Evolutionary conservation across 768 basidiomycete species (phyloP).

Genomic region (Agrocybe praecox): DNA sequence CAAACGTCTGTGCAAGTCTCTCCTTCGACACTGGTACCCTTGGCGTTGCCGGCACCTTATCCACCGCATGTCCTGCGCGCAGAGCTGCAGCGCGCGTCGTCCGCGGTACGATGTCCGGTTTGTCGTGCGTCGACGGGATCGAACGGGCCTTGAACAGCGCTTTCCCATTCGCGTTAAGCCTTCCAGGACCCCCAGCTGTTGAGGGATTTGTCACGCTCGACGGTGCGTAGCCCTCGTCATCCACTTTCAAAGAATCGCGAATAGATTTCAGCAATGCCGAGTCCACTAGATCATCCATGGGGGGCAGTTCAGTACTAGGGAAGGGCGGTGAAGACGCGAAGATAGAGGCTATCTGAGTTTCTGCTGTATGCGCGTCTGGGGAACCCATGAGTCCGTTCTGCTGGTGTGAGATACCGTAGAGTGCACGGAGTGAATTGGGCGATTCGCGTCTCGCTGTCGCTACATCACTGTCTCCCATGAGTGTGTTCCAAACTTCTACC

Average conservation of each 20-base stretch:
- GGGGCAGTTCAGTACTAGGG: constrained; percentile 65
- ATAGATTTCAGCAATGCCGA: constrained; percentile 44
- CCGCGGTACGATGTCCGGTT: constrained; percentile 77
- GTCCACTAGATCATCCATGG: constrained; percentile 36
- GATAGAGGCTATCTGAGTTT: constrained; percentile 75
- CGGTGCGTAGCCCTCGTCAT: constrained; percentile 46
- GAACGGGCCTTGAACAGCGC: constrained; percentile 65
- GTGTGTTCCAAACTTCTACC: constrained; percentile 76
- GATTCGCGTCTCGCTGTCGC: constrained; percentile 52
- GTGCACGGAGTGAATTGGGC: constrained; percentile 70
- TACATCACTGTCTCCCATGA: constrained; percentile 73
- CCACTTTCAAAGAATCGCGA: constrained; percentile 37
- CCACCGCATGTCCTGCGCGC: constrained; percentile 59
- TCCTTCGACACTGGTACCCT: constrained; percentile 64
- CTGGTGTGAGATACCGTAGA: constrained; percentile 55
- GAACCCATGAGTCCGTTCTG: constrained; percentile 80
- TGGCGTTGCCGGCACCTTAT: constrained; percentile 43
- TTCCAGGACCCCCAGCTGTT: constrained; percentile 42
- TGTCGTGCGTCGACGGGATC: constrained; percentile 59
- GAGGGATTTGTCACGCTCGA: constrained; percentile 47
- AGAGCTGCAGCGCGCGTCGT: constrained; percentile 75
- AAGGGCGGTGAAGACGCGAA: constrained; percentile 87
- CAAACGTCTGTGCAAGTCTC: constrained; percentile 63
- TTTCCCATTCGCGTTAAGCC: constrained; percentile 45
- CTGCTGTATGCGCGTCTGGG: constrained; percentile 65